phyloP scores from a whole-genome alignment of 2,329 filamentous ascomycete genomes.

The Boeremia exigua region DNA sequence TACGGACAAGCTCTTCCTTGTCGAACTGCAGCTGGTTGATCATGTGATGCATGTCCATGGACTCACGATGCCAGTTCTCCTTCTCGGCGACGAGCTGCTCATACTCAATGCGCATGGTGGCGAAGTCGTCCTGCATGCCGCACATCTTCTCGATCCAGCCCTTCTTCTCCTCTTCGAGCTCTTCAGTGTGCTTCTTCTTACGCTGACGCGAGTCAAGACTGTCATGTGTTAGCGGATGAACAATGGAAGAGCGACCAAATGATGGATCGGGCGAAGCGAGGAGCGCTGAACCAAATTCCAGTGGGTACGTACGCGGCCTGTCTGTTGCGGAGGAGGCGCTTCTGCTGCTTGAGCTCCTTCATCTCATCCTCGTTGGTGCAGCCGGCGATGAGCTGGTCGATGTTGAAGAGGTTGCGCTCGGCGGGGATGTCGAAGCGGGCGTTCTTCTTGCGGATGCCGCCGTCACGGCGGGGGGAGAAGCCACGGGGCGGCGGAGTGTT shows the following conservation, averaged over 20 bases:
- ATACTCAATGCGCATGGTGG: constrained; percentile 68
- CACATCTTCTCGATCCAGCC: constrained; percentile 77
- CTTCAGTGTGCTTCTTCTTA: constrained; percentile 98
- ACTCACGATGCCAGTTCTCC: constrained; percentile 74
- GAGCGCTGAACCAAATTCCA: constrained; percentile 53
- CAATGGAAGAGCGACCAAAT: constrained; percentile 40
- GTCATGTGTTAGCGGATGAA: constrained; percentile 47
- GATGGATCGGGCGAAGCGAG: constrained; percentile 36
- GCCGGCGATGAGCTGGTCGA: constrained; percentile 88
- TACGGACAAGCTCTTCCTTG: constrained; percentile 88
- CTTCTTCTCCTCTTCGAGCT: constrained; percentile 97
- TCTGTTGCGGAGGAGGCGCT: constrained; percentile 90
- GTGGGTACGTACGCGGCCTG: constrained; percentile 80
- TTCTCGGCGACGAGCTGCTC: constrained; percentile 57
- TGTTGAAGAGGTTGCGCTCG: constrained; percentile 91
- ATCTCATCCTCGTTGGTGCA: constrained; percentile 90
- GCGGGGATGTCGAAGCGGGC: constrained; percentile 95
- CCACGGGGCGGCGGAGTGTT: constrained; percentile 72
- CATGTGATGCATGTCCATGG: constrained; percentile 75
- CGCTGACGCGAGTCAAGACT: constrained; percentile 95
- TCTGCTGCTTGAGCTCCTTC: constrained; percentile 98
- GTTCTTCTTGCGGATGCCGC: constrained; percentile 98
- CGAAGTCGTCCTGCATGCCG: constrained; percentile 79
- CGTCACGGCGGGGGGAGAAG: constrained; percentile 78
- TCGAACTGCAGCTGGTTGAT: constrained; percentile 80